phyloP scores from a whole-genome alignment of 1,284 basidiomycete genomes.

The Boletus hoseneyae region DNA sequence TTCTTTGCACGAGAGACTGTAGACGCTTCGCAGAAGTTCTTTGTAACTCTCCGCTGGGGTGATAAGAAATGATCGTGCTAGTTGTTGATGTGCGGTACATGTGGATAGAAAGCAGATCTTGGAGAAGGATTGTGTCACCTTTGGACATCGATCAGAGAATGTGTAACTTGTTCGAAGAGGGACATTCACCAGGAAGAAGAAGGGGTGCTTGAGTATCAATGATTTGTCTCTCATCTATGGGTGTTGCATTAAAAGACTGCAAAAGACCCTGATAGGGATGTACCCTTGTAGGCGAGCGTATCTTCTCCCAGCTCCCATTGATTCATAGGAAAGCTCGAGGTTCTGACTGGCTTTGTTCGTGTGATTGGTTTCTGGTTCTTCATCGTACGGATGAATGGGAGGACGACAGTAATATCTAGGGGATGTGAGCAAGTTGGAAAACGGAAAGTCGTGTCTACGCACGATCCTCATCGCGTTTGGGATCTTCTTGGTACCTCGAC shows the following conservation, averaged over 20 bases:
- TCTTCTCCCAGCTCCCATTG: background rate
- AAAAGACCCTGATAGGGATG: background rate
- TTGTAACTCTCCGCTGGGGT: constrained; percentile 31
- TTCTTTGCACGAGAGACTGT: constrained; percentile 34
- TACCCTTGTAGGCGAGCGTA: constrained; percentile 18
- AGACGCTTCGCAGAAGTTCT: constrained; percentile 36
- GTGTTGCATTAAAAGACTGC: background rate
- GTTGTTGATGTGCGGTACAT: constrained; percentile 34
- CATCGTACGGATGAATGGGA: constrained; percentile 45
- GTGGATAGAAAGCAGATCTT: constrained; percentile 40
- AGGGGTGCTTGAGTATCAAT: constrained; percentile 54
- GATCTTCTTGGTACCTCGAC: constrained; percentile 48
- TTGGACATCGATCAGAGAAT: background rate
- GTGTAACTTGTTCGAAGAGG: no score
- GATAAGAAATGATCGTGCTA: constrained; percentile 43
- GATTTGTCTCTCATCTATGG: constrained; percentile 30
- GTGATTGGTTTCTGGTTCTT: constrained; percentile 21
- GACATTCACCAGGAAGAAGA: constrained; percentile 27
- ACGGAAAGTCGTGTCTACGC: constrained; percentile 19
- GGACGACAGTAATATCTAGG: constrained; percentile 46
- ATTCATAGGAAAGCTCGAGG: background rate
- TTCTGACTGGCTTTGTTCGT: constrained; percentile 11
- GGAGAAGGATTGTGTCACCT: constrained; percentile 29
- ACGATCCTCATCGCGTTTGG: constrained; percentile 43
- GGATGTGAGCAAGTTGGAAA: constrained; percentile 2